Conservation (phyloP, 371 early-diverging fungal species). For the Mortierella sp. region DNA sequence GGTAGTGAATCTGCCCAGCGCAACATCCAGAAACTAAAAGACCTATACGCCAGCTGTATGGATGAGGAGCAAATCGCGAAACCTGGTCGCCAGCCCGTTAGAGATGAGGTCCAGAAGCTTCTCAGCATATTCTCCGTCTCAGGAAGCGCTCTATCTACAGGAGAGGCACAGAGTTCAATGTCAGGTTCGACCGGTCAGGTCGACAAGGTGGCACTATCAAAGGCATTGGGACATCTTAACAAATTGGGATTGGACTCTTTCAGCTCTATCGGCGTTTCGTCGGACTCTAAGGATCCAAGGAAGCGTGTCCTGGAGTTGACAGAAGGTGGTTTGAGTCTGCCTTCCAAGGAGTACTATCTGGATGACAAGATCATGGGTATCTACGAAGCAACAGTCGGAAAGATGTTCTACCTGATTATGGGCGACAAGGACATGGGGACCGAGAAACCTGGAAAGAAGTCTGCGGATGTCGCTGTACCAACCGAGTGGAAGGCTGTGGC, state of each 20-base stretch:
- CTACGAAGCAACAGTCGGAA: conserved; percentile 52
- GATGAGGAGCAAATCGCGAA: conserved; percentile 60
- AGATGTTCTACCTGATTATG: conserved; percentile 39
- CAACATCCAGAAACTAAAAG: conserved; percentile 62
- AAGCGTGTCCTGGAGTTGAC: conserved; percentile 54
- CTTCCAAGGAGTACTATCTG: conserved; percentile 67
- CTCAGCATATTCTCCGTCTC: conserved; percentile 34
- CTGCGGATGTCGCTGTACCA: background rate
- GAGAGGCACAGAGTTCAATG: background rate
- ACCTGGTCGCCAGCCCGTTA: conserved; percentile 60
- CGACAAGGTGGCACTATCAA: conserved; percentile 15
- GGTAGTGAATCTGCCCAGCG: conserved; percentile 56
- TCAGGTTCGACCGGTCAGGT: background rate
- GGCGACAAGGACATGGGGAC: conserved; percentile 11
- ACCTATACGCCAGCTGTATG: conserved; percentile 66
- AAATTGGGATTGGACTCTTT: conserved; percentile 44
- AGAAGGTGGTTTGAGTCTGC: conserved; percentile 66
- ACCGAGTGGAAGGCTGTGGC: conserved; percentile 40
- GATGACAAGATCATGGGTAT: conserved; percentile 54
- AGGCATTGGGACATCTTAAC: conserved; percentile 26
- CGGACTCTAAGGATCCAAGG: conserved; percentile 63
- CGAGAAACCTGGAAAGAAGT: background rate
- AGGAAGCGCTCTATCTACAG: conserved; percentile 3
- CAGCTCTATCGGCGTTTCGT: conserved; percentile 43
- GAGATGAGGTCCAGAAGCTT: conserved; percentile 56